phyloP scores from a whole-genome alignment of 2,329 filamentous ascomycete species.

The Colletotrichum simmondsii region DNA sequence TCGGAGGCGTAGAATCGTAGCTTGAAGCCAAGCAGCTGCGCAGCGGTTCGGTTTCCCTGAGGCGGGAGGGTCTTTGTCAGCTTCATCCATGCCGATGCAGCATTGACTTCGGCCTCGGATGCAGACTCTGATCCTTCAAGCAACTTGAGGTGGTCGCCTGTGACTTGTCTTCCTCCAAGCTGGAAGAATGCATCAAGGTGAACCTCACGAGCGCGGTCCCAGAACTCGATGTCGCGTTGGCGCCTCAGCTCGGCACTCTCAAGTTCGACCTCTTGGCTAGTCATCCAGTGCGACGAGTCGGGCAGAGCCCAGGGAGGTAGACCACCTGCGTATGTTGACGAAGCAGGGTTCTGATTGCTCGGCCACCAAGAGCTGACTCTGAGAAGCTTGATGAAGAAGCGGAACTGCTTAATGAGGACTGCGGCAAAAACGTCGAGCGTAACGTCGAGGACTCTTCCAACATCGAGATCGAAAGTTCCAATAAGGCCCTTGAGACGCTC shows the following conservation, averaged over 20 bases:
- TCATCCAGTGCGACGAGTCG: slow-evolving; percentile 70
- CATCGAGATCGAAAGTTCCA: slow-evolving; percentile 96
- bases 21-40: slow-evolving; percentile 96
- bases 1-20: slow-evolving; percentile 92
- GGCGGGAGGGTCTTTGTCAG: slow-evolving; percentile 85
- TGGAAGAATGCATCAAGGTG: slow-evolving; percentile 91
- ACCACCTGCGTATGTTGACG: slow-evolving; percentile 65
- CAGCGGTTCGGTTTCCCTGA: slow-evolving; percentile 88
- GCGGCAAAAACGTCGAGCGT: slow-evolving; percentile 95
- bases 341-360: slow-evolving; percentile 60
- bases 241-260: slow-evolving; percentile 66
- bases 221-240: slow-evolving; percentile 80
- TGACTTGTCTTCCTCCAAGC: slow-evolving; percentile 77
- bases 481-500: slow-evolving; percentile 94
- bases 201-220: slow-evolving; percentile 79
- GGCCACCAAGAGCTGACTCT: slow-evolving; percentile 98
- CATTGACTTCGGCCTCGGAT: slow-evolving; percentile 60
- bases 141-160: slow-evolving; percentile 65
- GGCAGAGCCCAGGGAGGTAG: slow-evolving; percentile 90
- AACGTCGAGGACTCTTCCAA: slow-evolving; percentile 92
- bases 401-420: slow-evolving; percentile 89
- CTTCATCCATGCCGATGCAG: slow-evolving; percentile 79
- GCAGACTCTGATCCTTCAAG: slow-evolving; percentile 54
- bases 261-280: slow-evolving; percentile 76
- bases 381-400: slow-evolving; percentile 94